Conservation (phyloP, 176 grass and related monocot species). For the Saccharum spontaneum region DNA sequence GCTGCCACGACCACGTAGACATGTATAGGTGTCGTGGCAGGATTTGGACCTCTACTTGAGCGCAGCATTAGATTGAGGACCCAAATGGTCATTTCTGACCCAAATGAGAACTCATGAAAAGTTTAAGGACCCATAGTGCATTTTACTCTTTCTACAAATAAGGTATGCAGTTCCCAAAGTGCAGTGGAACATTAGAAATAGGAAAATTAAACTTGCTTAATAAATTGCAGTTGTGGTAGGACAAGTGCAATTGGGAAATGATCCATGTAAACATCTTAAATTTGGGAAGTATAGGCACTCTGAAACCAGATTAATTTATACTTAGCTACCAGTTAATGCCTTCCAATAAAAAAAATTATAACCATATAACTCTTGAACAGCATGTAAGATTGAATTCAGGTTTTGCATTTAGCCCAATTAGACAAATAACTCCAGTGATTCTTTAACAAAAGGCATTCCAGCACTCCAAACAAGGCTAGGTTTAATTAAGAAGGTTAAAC, state of each 20-base stretch:
- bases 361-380: neutral
- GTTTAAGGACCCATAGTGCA: too few relatives aligned
- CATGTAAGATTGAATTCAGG: neutral
- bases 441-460: conserved; percentile 11
- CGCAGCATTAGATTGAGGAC: too few relatives aligned
- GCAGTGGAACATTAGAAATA: neutral
- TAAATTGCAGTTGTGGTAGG: neutral
- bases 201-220: conserved; percentile 19
- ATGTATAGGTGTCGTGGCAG: too few relatives aligned
- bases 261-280: conserved; percentile 7
- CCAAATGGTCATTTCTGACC: too few relatives aligned
- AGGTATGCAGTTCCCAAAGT: neutral
- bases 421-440: conserved; percentile 9
- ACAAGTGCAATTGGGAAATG: conserved; percentile 14
- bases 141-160: neutral
- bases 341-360: neutral
- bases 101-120: too few relatives aligned
- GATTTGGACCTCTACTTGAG: too few relatives aligned
- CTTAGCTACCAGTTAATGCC: neutral
- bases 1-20: too few relatives aligned
- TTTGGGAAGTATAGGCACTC: neutral
- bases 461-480: conserved; percentile 4
- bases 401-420: neutral
- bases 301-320: neutral
- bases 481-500: neutral